phyloP scores from a whole-genome alignment of 2,329 filamentous ascomycete genomes.

The Alternaria gaisen region DNA sequence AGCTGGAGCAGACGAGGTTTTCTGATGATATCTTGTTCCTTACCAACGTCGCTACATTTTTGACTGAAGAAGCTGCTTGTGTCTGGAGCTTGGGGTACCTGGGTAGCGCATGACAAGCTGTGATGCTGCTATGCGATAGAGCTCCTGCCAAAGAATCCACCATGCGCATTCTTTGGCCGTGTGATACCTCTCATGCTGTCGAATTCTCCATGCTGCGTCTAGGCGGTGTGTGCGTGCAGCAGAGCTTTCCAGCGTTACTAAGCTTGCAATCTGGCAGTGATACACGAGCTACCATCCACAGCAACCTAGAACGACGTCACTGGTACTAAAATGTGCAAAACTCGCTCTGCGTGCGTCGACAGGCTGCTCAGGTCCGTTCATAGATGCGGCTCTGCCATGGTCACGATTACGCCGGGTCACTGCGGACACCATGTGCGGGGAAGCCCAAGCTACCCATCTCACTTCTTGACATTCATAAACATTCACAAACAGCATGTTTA shows the following conservation, averaged over 20 bases:
- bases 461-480: not conserved
- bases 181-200: not conserved
- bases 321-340: not conserved
- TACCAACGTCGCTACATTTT: slow-evolving; percentile 71
- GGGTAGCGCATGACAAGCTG: not conserved
- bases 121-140: not conserved
- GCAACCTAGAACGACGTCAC: too few species aligned
- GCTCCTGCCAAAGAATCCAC: not conserved
- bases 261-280: not conserved
- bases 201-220: not conserved
- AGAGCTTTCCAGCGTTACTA: not conserved
- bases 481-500: slow-evolving; percentile 4
- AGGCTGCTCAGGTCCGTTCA: not conserved
- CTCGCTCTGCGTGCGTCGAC: not conserved
- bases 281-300: not conserved
- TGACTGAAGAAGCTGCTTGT: slow-evolving; percentile 3
- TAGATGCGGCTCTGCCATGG: slow-evolving; percentile 2
- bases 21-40: slow-evolving; percentile 70
- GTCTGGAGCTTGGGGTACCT: not conserved
- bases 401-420: slow-evolving; percentile 13
- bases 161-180: not conserved
- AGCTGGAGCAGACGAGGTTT: slow-evolving; percentile 71
- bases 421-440: slow-evolving; percentile 16
- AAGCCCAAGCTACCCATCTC: not conserved
- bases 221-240: slow-evolving; percentile 1